These are phyloP conservation scores for Penicillium sclerotiorum DNA, from an alignment of 2,329 filamentous ascomycete genomes.

Conservation along the genomic window DNA sequence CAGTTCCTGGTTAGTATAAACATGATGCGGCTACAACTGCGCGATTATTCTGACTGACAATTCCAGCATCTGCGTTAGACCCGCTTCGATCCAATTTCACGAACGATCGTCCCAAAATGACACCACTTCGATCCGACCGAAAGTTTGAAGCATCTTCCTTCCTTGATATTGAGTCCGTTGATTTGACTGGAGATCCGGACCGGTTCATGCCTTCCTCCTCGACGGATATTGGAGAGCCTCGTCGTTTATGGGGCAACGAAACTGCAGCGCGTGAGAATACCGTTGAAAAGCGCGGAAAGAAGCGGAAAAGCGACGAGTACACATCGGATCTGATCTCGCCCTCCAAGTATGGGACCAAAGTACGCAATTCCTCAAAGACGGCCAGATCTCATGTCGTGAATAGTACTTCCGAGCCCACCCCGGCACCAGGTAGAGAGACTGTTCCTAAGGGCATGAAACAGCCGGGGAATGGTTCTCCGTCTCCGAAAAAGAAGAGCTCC, in stretches of 20 bases:
- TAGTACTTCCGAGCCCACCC: neutral
- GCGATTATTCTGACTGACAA: neutral
- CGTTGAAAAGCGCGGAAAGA: constrained; percentile 45
- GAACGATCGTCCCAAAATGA: constrained; percentile 16
- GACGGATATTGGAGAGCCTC: constrained; percentile 44
- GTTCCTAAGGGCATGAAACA: constrained; percentile 14
- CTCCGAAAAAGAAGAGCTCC: constrained; percentile 6
- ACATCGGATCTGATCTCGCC: constrained; percentile 41
- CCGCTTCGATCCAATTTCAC: constrained; percentile 22
- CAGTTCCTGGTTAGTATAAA: constrained; percentile 28
- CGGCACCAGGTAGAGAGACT: no score
- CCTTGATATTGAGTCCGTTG: constrained; percentile 48
- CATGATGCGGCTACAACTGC: neutral
- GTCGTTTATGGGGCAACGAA: constrained; percentile 48
- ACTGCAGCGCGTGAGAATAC: constrained; percentile 42
- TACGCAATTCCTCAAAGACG: constrained; percentile 26
- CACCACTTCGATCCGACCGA: constrained; percentile 23
- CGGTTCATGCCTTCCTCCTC: constrained; percentile 41
- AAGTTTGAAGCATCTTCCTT: constrained; percentile 24
- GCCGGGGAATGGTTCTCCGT: constrained; percentile 4
- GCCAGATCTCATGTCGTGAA: constrained; percentile 4
- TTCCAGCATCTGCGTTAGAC: constrained; percentile 20
- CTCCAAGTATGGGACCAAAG: constrained; percentile 29
- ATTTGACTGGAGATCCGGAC: constrained; percentile 45
- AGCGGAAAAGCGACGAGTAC: constrained; percentile 54